Conservation (phyloP, 192 early-diverging fungal species). For the Coemansia biformis region DNA sequence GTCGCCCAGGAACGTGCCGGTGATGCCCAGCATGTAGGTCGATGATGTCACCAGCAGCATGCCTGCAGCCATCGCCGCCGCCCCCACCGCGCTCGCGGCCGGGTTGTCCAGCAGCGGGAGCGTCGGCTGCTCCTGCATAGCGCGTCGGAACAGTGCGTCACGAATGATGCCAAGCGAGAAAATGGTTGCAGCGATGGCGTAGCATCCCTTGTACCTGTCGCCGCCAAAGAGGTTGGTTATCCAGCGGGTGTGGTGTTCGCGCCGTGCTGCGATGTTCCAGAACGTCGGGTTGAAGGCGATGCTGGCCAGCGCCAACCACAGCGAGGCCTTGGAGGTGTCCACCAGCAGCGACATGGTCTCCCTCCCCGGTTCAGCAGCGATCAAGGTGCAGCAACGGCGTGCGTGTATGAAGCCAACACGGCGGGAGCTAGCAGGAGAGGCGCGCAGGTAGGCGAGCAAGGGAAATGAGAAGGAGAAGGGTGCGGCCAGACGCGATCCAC, state of each 20-base stretch:
- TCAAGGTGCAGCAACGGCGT: too few species aligned
- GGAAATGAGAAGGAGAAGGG: too few species aligned
- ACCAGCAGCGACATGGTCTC: conserved; percentile 16
- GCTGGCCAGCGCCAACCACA: conserved; percentile 64
- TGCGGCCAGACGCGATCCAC: too few species aligned
- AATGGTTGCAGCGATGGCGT: conserved; percentile 72
- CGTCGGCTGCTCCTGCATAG: conserved; percentile 66
- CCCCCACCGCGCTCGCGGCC: conserved; percentile 49
- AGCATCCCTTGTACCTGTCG: conserved; percentile 69
- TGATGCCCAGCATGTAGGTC: conserved; percentile 81
- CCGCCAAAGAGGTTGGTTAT: conserved; percentile 66
- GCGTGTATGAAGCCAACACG: too few species aligned
- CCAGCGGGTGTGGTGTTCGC: conserved; percentile 70
- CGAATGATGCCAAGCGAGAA: conserved; percentile 77
- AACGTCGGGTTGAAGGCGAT: conserved; percentile 83
- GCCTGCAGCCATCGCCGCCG: conserved; percentile 54
- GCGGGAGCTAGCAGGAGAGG: too few species aligned
- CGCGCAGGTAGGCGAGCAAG: too few species aligned
- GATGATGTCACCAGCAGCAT: conserved; percentile 75
- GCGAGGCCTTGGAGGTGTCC: conserved; percentile 59
- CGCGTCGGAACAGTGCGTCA: conserved; percentile 70
- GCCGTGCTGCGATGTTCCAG: conserved; percentile 86
- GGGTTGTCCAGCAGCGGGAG: conserved; percentile 46
- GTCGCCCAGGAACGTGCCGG: conserved; percentile 90
- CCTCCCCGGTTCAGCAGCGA: too few species aligned